Base-by-base conservation (phyloP, 2,329 filamentous ascomycete species). In the Fusarium torreyae region DNA sequence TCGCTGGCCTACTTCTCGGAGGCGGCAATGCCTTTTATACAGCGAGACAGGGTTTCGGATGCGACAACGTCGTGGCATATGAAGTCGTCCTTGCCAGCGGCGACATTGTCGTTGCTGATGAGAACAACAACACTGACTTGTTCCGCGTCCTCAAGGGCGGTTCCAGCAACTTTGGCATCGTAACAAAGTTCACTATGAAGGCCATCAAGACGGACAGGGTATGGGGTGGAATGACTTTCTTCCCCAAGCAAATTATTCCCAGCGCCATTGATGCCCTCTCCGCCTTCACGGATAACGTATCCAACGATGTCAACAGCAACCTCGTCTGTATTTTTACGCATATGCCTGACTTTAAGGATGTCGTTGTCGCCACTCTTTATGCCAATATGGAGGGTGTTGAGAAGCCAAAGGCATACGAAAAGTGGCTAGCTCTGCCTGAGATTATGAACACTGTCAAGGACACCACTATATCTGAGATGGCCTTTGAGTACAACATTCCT, bases 81-180 rank as follows among this genome's bases (percentile, higher is more conserved):
- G 78, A 86, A 60, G 77, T 88, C 11, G 85, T 88, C 3, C 80
- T 86, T 2, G 81, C 83, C 0, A 76, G 79, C 31, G 85, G 85
- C 0, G 62, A 70, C 3, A 78, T 87, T 20, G 76, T 86, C 36
- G 77, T 78, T 6, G 84, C 81, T 1, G 82, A 79, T 39, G 48
- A 52, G 0, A 55, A 61, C 0, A 51, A 70, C 17, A 78, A 85
- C 63, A 3, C 67, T 0, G 83, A 86, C 51, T 77, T 87, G 2
- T 86, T 76, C 69, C 80, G 78, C 66, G 84, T 84, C 5, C 75
- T 85, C 2, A 79, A 81, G 10, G 84, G 83, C 18, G 71, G 72
- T n/a, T 77, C 78, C 4, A 79, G 78, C 53, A 86, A 84, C 66
- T 83, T 84, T 46, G 83, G 81, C 43, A 70, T 78, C 51, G 66